These are phyloP conservation scores for Suaeda aralocaspica DNA, from an alignment of 148 eudicot genomes.

Conservation along the genomic window DNA sequence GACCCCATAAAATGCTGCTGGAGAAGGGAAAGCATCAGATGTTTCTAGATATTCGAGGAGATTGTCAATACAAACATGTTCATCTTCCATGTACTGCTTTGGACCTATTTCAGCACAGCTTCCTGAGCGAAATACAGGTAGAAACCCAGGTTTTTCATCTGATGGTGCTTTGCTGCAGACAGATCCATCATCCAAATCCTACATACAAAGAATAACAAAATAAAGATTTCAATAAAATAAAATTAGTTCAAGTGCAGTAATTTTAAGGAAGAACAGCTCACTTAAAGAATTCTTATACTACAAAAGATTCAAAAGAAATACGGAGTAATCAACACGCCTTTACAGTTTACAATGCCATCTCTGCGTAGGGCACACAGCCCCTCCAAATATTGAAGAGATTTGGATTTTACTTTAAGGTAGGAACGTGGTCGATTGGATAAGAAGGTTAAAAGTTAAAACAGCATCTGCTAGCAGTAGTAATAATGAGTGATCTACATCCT, in stretches of 20 bases:
- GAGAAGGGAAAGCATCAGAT: conserved; percentile 46
- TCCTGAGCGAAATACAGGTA: conserved; percentile 74
- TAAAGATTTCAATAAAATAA: background rate
- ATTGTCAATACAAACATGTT: conserved; percentile 72
- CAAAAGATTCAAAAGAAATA: background rate
- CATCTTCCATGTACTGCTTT: conserved; percentile 85
- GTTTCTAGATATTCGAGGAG: conserved; percentile 49
- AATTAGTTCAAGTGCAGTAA: background rate
- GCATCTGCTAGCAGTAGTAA: background rate
- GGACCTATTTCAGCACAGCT: conserved; percentile 92
- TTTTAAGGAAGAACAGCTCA: conserved; percentile 1
- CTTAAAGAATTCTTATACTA: background rate
- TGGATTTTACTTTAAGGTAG: background rate
- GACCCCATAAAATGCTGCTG: conserved; percentile 89
- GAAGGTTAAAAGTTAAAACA: background rate
- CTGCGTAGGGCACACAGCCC: background rate
- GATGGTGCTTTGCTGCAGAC: conserved; percentile 35
- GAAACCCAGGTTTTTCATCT: conserved; percentile 40
- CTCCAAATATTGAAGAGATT: too few species aligned
- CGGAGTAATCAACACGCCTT: background rate
- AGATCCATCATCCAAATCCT: conserved; percentile 47
- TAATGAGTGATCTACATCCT: too few species aligned
- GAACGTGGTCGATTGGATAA: background rate
- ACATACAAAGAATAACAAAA: conserved; percentile 13
- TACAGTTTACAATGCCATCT: background rate